Base-by-base conservation (phyloP, 2,329 filamentous ascomycete species). In the Monosporascus sp. region DNA sequence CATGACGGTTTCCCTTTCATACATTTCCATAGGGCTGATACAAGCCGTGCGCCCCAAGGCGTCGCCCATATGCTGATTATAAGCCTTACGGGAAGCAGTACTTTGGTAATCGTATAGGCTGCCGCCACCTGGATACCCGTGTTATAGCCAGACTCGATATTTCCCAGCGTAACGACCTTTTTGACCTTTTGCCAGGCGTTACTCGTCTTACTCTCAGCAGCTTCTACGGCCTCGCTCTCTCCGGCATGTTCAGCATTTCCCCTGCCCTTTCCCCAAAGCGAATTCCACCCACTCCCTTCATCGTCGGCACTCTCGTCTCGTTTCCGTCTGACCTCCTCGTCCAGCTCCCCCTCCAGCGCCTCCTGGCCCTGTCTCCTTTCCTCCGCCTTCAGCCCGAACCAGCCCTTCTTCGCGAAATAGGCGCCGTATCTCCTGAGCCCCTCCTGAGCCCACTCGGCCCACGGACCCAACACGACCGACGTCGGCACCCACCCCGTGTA, bases 101-200 rank as follows among this genome's bases (percentile, higher is more conserved):
- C 85, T 73, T 99, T 99, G 1, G 91, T 95, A 58, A 97, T 81
- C 1, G 91, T 88, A 76, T 94, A 99, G 5, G 94, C 92, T 20
- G 94, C 87, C 24, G 90, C 94, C 59, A 97, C 83, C 70, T 87
- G 83, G 0, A 85, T 73, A 5, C 84, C 73, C n/a, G 85, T 73
- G 57, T 76, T 78, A 64, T 84, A 83, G 6, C 62, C 61, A 52
- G 59, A 60, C 46, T 64, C 65, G 8, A 67, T 69, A 37, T 63
- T 62, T 16, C 66, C 63, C 2, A 57, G 55, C 27, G 61, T 67
- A 26, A 62, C 59, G 52, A 55, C 62, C 44, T 59, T 52, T 53
- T 59, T 64, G 7, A 60, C 63, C 52, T 59, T 63, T 14, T 52
- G 48, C 58, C 63, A 62, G 19, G 60, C 63, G 37, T 50, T 52